phyloP scores from a whole-genome alignment of 495 filamentous ascomycete genomes.

The Niebla homalea region DNA sequence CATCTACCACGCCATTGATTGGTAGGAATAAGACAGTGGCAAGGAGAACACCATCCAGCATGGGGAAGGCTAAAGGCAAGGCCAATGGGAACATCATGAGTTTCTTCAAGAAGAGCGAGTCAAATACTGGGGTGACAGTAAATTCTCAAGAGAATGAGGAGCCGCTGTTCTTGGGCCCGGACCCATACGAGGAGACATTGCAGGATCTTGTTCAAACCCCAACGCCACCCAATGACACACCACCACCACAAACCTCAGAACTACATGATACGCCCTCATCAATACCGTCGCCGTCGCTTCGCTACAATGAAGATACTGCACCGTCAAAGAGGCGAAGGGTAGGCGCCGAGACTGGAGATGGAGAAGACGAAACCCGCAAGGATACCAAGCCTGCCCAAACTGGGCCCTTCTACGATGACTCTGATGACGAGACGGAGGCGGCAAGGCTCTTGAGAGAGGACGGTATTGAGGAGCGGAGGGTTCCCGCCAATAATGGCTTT shows the following conservation, averaged over 20 bases:
- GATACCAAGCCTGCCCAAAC: slow-evolving; percentile 9
- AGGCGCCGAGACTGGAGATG: slow-evolving; percentile 15
- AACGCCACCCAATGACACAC: slow-evolving; percentile 24
- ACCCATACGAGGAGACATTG: slow-evolving; percentile 15
- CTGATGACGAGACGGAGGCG: slow-evolving; percentile 48
- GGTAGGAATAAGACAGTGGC: slow-evolving; percentile 39
- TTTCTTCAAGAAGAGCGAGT: slow-evolving; percentile 67
- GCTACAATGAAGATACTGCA: slow-evolving; percentile 40
- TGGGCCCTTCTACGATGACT: slow-evolving; percentile 54
- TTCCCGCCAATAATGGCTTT: too few relatives aligned
- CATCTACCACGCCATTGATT: slow-evolving; percentile 85
- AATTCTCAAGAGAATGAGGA: slow-evolving; percentile 18
- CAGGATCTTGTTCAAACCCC: slow-evolving; percentile 11
- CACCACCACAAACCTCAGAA: slow-evolving; percentile 25
- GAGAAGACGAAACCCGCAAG: not conserved
- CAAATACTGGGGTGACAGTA: slow-evolving; percentile 8
- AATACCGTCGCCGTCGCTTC: slow-evolving; percentile 7
- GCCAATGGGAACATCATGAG: slow-evolving; percentile 63
- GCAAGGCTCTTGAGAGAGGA: too few relatives aligned
- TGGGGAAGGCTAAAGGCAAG: slow-evolving; percentile 29
- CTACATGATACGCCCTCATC: slow-evolving; percentile 12
- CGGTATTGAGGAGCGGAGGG: too few relatives aligned
- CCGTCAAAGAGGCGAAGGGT: slow-evolving; percentile 30
- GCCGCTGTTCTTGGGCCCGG: slow-evolving; percentile 33
- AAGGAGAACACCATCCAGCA: slow-evolving; percentile 14